phyloP scores from a whole-genome alignment of 768 basidiomycete genomes.

The Psilocybe cyanescens region DNA sequence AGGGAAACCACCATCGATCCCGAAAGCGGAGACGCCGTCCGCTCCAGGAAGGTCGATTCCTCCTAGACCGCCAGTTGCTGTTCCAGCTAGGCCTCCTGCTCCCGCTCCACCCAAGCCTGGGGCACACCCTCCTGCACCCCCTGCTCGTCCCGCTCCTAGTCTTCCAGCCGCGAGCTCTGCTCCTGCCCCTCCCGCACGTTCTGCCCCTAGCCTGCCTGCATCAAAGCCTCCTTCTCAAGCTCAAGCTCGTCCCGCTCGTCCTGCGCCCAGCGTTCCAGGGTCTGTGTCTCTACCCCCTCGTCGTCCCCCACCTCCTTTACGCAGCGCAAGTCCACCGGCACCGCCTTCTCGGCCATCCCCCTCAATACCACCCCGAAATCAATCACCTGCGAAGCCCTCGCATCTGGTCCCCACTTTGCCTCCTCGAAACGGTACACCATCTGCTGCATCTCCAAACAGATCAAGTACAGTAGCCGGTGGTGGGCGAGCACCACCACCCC shows the following conservation, averaged over 20 bases:
- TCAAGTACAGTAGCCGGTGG: conserved; percentile 27
- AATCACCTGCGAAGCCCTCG: conserved; percentile 34
- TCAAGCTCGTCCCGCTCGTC: conserved; percentile 5
- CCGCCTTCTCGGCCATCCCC: conserved; percentile 44
- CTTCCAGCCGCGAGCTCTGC: conserved; percentile 3
- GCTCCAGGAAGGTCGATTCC: conserved; percentile 38
- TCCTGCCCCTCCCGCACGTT: conserved; percentile 34
- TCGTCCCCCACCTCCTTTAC: conserved; percentile 40
- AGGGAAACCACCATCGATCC: conserved; percentile 70
- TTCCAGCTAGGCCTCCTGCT: conserved; percentile 32
- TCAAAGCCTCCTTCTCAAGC: conserved; percentile 33
- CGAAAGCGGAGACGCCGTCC: conserved; percentile 47
- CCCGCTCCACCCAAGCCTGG: conserved; percentile 37
- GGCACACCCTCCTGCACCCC: conserved; percentile 18
- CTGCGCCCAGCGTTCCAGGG: conserved; percentile 1
- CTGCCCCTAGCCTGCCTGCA: conserved; percentile 38
- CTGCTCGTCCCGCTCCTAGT: conserved; percentile 6
- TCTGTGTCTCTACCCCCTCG: conserved; percentile 44
- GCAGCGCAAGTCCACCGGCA: conserved; percentile 34
- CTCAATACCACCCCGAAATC: conserved; percentile 42
- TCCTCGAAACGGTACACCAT: conserved; percentile 34
- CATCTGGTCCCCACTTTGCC: conserved; percentile 34
- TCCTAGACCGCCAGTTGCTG: conserved; percentile 33
- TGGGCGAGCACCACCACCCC: conserved; percentile 26
- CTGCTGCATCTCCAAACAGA: conserved; percentile 27